A percentile compares a stretch with the other conserved stretches of the same genome.
Conservation (phyloP, 225 moss, liverwort and hornwort genomes). For the Physcomitrium patens region DNA sequence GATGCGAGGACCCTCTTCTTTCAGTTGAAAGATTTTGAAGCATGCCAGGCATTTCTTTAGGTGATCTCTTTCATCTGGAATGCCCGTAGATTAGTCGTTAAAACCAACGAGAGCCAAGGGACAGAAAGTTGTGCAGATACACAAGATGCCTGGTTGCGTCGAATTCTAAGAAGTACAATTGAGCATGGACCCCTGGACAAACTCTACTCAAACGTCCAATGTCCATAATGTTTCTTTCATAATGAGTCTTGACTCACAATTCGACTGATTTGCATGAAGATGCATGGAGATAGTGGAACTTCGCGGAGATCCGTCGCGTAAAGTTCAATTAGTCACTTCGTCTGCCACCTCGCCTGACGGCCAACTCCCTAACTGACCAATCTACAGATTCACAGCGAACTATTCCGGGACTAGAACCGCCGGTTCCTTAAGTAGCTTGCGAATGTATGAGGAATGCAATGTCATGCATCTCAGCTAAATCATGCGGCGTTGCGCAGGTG, state of each 20-base stretch:
- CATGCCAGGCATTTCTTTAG: no score
- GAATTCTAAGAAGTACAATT: conserved; percentile 11
- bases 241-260: conserved; percentile 10
- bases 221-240: background rate
- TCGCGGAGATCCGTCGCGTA: conserved; percentile 1
- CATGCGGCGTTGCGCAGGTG: conserved; percentile 32
- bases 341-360: conserved; percentile 1
- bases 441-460: conserved; percentile 10
- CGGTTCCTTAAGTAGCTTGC: conserved; percentile 30
- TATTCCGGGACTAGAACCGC: conserved; percentile 30
- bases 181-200: background rate
- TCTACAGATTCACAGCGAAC: background rate
- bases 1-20: no score
- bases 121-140: conserved; percentile 21
- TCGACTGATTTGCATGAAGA: background rate
- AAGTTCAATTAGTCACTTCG: background rate
- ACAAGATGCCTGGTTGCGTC: background rate
- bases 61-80: background rate
- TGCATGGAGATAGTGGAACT: conserved; percentile 3
- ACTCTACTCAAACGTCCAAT: background rate
- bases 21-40: no score
- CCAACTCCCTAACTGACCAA: conserved; percentile 8
- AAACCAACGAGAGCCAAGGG: conserved; percentile 14
- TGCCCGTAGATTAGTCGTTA: conserved; percentile 5
- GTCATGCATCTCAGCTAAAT: conserved; percentile 6